Percentiles rank a stretch among this genome's conserved stretches.
phyloP scores from a whole-genome alignment of 257 asterid species.

The Plectranthus barbatus region DNA sequence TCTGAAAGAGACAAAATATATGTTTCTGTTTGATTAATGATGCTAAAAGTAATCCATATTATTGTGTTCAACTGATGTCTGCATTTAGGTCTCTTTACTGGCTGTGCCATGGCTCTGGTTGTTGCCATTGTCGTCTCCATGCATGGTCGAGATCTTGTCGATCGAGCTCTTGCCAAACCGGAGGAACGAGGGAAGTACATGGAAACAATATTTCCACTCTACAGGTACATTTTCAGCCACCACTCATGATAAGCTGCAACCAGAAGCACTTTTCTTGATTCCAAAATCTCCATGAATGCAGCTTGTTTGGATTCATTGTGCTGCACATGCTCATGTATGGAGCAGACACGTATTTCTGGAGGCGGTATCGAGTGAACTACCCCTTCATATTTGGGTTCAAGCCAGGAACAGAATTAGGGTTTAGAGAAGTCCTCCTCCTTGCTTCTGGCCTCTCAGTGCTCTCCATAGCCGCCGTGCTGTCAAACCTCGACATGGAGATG shows the following conservation, averaged over 20 bases:
- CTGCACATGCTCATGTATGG: conserved; percentile 76
- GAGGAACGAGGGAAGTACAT: conserved; percentile 41
- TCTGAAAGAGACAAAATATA: no score
- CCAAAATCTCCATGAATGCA: conserved; percentile 17
- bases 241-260: background rate
- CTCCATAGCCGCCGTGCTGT: conserved; percentile 50
- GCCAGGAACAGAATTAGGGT: conserved; percentile 67
- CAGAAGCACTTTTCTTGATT: background rate
- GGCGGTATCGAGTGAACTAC: conserved; percentile 59
- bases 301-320: conserved; percentile 56
- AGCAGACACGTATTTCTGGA: conserved; percentile 58
- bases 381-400: conserved; percentile 68
- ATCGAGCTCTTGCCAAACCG: conserved; percentile 42
- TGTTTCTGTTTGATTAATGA: no score
- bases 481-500: conserved; percentile 85
- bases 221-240: conserved; percentile 44
- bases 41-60: no score
- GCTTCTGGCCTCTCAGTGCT: conserved; percentile 70
- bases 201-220: conserved; percentile 69
- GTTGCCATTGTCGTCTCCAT: conserved; percentile 33
- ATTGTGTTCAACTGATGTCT: no score
- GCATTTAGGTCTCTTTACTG: conserved; percentile 57
- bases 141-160: no score
- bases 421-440: conserved; percentile 59
- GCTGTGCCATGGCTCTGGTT: conserved; percentile 63